Evolutionary conservation across 495 filamentous ascomycete species (phyloP).

Genomic region (Lophiostoma macrostomum): DNA sequence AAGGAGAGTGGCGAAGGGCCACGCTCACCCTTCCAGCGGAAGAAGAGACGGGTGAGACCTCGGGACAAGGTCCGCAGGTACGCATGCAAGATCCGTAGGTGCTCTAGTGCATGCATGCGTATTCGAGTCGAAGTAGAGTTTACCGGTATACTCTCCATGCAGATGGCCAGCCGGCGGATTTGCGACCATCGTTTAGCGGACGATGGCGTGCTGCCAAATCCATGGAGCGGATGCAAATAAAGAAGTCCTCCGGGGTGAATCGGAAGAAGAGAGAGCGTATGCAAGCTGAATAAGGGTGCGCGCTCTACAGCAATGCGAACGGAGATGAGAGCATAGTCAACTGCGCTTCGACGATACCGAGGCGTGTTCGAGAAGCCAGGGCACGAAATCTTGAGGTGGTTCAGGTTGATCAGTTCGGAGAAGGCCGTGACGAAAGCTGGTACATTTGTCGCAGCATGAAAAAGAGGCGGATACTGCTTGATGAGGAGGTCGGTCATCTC

Average conservation of each 20-base stretch:
- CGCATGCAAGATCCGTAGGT: conserved; percentile 71
- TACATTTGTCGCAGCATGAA: conserved; percentile 81
- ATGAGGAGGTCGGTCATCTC: conserved; percentile 66
- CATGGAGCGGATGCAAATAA: conserved; percentile 64
- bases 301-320: conserved; percentile 73
- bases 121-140: conserved; percentile 36
- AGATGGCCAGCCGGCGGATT: conserved; percentile 64
- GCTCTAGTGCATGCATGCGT: conserved; percentile 55
- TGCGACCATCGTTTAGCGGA: conserved; percentile 66
- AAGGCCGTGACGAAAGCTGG: conserved; percentile 71
- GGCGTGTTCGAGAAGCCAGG: conserved; percentile 65
- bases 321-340: conserved; percentile 80
- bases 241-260: conserved; percentile 67
- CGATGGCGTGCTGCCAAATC: conserved; percentile 63
- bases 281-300: conserved; percentile 55
- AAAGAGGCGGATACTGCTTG: conserved; percentile 75
- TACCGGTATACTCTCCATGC: conserved; percentile 63
- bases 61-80: conserved; percentile 64
- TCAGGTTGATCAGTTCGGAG: conserved; percentile 57
- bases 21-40: conserved; percentile 67
- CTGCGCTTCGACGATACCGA: conserved; percentile 66
- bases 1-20: conserved; percentile 66
- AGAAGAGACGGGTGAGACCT: conserved; percentile 60
- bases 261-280: conserved; percentile 60
- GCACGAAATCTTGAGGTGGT: conserved; percentile 66